phyloP scores from a whole-genome alignment of 2,329 filamentous ascomycete genomes.

The Diaporthe ampelina region DNA sequence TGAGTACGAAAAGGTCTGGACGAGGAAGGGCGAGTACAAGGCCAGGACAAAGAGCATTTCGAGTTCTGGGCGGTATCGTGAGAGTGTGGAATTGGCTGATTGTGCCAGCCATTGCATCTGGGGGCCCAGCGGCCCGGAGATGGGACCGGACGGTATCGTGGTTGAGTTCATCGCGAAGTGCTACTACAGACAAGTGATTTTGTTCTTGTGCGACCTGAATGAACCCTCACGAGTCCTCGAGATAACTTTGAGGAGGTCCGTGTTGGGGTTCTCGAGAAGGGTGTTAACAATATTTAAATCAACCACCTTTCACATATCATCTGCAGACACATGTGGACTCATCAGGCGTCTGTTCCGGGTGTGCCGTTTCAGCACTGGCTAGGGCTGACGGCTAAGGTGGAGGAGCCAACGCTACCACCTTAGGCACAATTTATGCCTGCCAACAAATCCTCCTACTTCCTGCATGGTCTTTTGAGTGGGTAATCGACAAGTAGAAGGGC shows the following conservation, averaged over 20 bases:
- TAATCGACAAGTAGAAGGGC: background rate
- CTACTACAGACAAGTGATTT: background rate
- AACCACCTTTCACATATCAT: background rate
- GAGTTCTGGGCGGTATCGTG: constrained; percentile 33
- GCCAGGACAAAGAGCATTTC: constrained; percentile 32
- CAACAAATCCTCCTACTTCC: background rate
- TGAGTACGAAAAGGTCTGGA: background rate
- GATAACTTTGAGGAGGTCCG: background rate
- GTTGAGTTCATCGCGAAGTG: constrained; percentile 22
- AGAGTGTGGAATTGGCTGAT: background rate
- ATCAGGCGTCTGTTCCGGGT: background rate
- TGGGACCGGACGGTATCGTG: background rate
- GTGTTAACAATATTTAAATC: background rate
- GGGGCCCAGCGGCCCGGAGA: background rate
- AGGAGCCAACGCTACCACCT: background rate
- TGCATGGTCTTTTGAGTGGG: background rate
- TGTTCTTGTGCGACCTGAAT: too few relatives aligned
- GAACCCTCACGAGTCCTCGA: background rate
- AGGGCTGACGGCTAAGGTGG: constrained; percentile 11
- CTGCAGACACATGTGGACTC: background rate
- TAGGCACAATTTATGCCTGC: background rate
- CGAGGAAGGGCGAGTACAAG: constrained; percentile 32
- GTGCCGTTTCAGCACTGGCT: background rate
- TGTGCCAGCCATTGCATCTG: constrained; percentile 17
- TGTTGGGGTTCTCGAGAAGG: background rate